Percentiles rank a stretch among this genome's conserved stretches.
These are phyloP conservation scores for Aspergillus cejpii DNA, from an alignment of 2,329 filamentous ascomycete genomes.

Conservation along the genomic window DNA sequence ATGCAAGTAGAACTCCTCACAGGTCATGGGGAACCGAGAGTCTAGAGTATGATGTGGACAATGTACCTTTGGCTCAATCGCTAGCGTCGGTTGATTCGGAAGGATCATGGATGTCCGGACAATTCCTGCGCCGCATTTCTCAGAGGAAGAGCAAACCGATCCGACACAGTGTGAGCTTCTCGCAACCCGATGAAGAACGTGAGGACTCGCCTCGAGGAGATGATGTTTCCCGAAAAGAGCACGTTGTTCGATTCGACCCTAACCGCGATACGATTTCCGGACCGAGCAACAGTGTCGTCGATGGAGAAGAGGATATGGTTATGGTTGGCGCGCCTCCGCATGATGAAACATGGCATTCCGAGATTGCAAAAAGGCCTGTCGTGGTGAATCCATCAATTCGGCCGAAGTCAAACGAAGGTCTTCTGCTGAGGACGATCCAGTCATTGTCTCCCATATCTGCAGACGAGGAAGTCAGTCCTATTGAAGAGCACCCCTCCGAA, in stretches of 20 bases:
- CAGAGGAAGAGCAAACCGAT: constrained; percentile 33
- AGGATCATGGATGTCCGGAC: constrained; percentile 88
- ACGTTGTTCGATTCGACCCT: constrained; percentile 54
- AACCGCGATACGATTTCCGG: constrained; percentile 42
- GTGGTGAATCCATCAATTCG: constrained; percentile 56
- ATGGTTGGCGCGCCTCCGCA: constrained; percentile 13
- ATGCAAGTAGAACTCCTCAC: constrained; percentile 24
- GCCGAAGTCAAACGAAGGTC: constrained; percentile 56
- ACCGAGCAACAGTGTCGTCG: constrained; percentile 46
- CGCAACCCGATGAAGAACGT: constrained; percentile 47
- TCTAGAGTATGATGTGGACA: constrained; percentile 48
- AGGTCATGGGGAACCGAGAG: constrained; percentile 35
- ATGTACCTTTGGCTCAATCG: constrained; percentile 62
- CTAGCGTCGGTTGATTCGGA: constrained; percentile 93
- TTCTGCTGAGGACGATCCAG: constrained; percentile 48
- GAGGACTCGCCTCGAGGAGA: constrained; percentile 44
- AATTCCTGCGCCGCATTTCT: constrained; percentile 49
- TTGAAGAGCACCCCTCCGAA: constrained; percentile 28
- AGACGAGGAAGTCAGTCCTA: constrained; percentile 30
- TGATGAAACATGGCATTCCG: constrained; percentile 46
- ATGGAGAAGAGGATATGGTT: constrained; percentile 45
- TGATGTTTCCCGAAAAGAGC: constrained; percentile 69
- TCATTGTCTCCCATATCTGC: constrained; percentile 31
- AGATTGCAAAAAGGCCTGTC: constrained; percentile 53
- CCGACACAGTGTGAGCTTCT: constrained; percentile 36